Conservation (phyloP, 2,329 filamentous ascomycete species). For the Phaeosphaeriaceae sp. region DNA sequence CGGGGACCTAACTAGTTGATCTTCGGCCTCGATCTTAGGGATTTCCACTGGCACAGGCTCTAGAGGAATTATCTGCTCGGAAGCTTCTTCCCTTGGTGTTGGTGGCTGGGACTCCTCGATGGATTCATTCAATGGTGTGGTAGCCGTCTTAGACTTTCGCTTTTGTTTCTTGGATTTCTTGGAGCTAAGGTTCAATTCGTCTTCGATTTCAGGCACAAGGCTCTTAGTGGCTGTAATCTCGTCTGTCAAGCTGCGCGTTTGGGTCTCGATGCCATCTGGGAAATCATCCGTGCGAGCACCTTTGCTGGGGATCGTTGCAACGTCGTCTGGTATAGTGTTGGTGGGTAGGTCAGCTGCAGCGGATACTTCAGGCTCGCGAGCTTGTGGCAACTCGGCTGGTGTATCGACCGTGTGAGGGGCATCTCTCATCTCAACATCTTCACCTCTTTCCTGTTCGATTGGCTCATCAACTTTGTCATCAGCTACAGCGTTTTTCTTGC, state of each 20-base stretch:
- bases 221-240: neutral
- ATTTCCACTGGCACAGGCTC: slow-evolving; percentile 5
- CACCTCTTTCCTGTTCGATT: neutral
- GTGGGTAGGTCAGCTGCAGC: neutral
- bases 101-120: neutral
- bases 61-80: neutral
- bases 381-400: neutral
- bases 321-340: neutral
- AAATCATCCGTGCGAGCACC: neutral
- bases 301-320: neutral
- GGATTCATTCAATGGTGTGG: no score
- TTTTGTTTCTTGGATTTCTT: slow-evolving; percentile 29
- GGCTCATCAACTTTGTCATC: slow-evolving; percentile 6
- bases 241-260: neutral
- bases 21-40: slow-evolving; percentile 9
- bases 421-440: slow-evolving; percentile 5
- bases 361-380: neutral
- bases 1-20: neutral
- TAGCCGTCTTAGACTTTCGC: slow-evolving; percentile 21
- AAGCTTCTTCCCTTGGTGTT: neutral
- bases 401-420: neutral
- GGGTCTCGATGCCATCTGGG: neutral
- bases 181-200: neutral
- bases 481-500: slow-evolving; percentile 19
- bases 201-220: slow-evolving; percentile 5